These are phyloP conservation scores for Leptographium flavum DNA, from an alignment of 2,329 filamentous ascomycete species.

Conservation along the genomic window DNA sequence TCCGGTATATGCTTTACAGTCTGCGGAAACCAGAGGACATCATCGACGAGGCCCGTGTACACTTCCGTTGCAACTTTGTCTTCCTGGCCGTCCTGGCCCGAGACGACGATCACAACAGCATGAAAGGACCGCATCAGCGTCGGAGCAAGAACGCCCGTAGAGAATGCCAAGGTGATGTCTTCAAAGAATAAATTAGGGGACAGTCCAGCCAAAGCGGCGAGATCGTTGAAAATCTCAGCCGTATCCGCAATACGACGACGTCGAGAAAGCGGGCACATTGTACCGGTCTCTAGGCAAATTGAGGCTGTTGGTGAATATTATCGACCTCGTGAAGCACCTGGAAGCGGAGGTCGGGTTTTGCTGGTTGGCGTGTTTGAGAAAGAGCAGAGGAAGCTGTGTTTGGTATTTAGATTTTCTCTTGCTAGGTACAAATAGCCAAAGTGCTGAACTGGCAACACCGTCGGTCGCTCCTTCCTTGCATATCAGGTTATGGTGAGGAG, in stretches of 20 bases:
- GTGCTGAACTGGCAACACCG: too few species aligned
- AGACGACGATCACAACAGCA: neutral
- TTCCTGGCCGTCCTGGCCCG: neutral
- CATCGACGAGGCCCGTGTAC: neutral
- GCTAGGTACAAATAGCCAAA: too few species aligned
- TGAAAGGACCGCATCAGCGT: neutral
- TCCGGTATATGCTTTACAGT: conserved; percentile 3
- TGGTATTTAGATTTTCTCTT: too few species aligned
- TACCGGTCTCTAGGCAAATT: neutral
- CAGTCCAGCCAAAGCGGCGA: conserved; percentile 2
- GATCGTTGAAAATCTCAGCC: conserved; percentile 5
- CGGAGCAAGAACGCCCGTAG: neutral
- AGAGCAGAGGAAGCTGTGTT: too few species aligned
- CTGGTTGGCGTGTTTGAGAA: too few species aligned
- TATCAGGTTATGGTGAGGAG: too few species aligned
- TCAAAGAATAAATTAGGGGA: neutral
- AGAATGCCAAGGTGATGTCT: neutral
- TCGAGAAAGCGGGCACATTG: too few species aligned
- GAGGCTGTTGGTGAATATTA: too few species aligned
- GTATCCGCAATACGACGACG: neutral
- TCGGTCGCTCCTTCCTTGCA: too few species aligned
- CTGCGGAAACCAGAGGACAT: neutral
- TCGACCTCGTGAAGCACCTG: too few species aligned
- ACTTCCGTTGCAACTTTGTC: neutral
- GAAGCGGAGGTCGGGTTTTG: too few species aligned